Evolutionary conservation across 1,284 basidiomycete genomes (phyloP).

Genomic region (Ceratobasidium sp.): DNA sequence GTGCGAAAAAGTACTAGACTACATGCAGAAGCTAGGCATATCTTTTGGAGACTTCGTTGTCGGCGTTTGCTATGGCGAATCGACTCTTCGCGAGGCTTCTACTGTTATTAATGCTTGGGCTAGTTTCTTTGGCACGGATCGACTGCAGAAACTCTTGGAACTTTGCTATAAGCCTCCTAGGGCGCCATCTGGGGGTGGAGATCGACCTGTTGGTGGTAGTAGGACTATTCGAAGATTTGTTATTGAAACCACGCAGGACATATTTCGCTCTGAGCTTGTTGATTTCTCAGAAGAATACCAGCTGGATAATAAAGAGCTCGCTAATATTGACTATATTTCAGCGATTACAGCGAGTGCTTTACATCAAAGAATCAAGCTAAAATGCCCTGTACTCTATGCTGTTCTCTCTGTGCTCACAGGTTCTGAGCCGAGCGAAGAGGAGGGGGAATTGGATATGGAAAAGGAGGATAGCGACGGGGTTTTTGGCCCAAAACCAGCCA

Average conservation of each 20-base stretch:
- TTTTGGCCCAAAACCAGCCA: not conserved
- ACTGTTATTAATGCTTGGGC: no score
- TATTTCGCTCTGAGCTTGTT: not conserved
- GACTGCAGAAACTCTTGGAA: not conserved
- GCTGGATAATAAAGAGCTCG: not conserved
- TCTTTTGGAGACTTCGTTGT: not conserved
- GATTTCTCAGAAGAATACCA: not conserved
- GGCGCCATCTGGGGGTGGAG: not conserved
- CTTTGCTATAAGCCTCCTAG: not conserved
- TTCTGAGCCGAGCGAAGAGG: not conserved
- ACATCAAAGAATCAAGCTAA: not conserved
- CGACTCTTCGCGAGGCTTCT: not conserved
- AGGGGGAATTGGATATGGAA: not conserved
- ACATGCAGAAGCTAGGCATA: not conserved
- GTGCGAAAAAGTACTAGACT: not conserved
- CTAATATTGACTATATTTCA: not conserved
- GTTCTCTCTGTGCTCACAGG: not conserved
- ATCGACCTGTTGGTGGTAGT: not conserved
- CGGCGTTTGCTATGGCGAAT: not conserved
- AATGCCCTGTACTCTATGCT: not conserved
- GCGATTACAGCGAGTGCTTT: not conserved
- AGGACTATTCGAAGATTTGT: not conserved
- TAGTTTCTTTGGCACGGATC: not conserved
- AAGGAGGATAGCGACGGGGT: not conserved
- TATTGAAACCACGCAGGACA: not conserved